Evolutionary conservation across 305 asterid species (phyloP), one percentile per base, ranked within the genome.

Genomic region (Plantago coronopus): DNA sequence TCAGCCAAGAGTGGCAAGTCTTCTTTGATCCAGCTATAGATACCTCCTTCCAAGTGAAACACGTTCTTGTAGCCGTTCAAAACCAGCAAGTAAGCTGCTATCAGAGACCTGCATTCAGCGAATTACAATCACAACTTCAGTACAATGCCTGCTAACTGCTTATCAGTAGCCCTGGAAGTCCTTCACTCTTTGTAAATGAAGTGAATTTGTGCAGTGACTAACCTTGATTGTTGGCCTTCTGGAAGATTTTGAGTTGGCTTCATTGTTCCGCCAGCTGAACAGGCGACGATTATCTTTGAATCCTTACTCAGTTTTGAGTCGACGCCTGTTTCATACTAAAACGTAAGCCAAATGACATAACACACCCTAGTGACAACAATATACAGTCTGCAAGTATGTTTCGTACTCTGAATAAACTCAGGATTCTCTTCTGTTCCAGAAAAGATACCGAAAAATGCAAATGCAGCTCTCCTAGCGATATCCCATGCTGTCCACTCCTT

Each of bases 401-500:
- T 63, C 64, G 70, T 74, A 91, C 98, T 67, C 61, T 72, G 78
- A 49, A 88, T 31, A 63, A 91, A 88, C 54, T 88, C 94, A 31
- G 96, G 98, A 63, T 91, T 91, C 79, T 91, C 98, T 77, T 91
- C 98, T 57, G 98, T 88, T 69, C 96, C 96, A 50, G 84, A 72
- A 67, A 91, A 86, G 62, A 91, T 91, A 55, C 98, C 98, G 42
- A 88, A 88, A 74, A 91, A 91, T 8, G 98, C 98, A 68, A 88
- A 91, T 38, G 98, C 98, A 60, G 80, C 94, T 49, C 98, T 76
- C 71, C 98, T 78, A 20, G 96, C 89, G 64, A 91, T 91, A 75
- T 91, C 98, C 96, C 98, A 91, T 15, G 98, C 90, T 15, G 96
- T 88, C 98, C 98, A 91, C 69, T 91, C 98, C 81, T 91, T 91